A percentile compares a stretch with the other conserved stretches of the same genome.
These are phyloP conservation scores for Quercus aquifolioides DNA, from an alignment of 306 rosid genomes.

Conservation along the genomic window DNA sequence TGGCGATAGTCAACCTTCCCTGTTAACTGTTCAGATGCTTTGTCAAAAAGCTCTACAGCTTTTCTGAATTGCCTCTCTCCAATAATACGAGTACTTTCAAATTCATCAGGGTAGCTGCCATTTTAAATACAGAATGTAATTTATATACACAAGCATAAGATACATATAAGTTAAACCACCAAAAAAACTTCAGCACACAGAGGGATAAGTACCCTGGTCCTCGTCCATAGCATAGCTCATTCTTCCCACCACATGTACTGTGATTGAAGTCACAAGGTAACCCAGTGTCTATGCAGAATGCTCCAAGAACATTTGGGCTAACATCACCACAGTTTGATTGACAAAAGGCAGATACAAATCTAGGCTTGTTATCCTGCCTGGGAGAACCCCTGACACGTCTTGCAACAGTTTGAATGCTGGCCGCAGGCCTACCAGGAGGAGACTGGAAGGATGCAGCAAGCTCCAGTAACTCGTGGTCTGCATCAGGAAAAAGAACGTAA, in stretches of 20 bases:
- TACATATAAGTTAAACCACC: constrained; percentile 6
- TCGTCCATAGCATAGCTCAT: constrained; percentile 77
- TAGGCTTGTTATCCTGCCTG: constrained; percentile 56
- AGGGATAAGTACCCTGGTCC: constrained; percentile 83
- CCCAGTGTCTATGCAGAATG: constrained; percentile 82
- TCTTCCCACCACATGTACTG: constrained; percentile 90
- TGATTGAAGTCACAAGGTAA: constrained; percentile 95
- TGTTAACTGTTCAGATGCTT: constrained; percentile 60
- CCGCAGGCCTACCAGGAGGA: constrained; percentile 57
- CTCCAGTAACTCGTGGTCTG: constrained; percentile 78
- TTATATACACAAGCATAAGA: constrained; percentile 10
- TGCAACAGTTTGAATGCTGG: constrained; percentile 49
- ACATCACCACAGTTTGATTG: constrained; percentile 97
- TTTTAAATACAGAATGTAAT: constrained; percentile 9
- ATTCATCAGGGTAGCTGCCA: constrained; percentile 89
- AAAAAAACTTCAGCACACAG: background rate
- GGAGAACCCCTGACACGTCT: constrained; percentile 70
- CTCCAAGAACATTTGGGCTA: constrained; percentile 90
- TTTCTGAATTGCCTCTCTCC: constrained; percentile 82
- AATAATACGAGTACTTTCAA: constrained; percentile 90
- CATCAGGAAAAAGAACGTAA: constrained; percentile 15
- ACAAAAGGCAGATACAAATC: constrained; percentile 88
- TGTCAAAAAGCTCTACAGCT: constrained; percentile 70
- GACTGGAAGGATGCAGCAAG: constrained; percentile 72
- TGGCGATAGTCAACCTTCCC: constrained; percentile 82